These are phyloP conservation scores for Lunularia cruciata DNA, from an alignment of 225 moss, liverwort and hornwort species.

Conservation along the genomic window DNA sequence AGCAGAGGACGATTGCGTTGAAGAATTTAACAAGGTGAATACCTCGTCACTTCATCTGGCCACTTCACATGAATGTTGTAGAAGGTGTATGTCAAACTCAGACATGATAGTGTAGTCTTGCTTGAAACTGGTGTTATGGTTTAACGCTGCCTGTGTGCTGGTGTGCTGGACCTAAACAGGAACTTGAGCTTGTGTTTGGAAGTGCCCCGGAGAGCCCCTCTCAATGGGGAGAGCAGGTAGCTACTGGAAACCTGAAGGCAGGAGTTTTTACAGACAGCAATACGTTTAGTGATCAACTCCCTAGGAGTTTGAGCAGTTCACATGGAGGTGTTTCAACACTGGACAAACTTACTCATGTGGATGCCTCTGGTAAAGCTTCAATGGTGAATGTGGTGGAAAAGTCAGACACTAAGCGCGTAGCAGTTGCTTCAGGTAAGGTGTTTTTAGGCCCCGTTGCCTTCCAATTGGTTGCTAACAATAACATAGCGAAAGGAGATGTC, in stretches of 20 bases:
- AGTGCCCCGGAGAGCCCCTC: constrained; percentile 24
- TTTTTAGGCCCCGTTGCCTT: constrained; percentile 66
- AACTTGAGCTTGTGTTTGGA: constrained; percentile 44
- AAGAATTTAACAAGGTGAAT: constrained; percentile 42
- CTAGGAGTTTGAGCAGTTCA: background rate
- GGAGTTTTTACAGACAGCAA: background rate
- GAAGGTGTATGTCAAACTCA: background rate
- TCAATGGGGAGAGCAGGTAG: constrained; percentile 17
- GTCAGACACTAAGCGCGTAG: constrained; percentile 51
- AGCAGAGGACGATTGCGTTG: constrained; percentile 24
- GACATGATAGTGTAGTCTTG: background rate
- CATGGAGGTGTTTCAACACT: background rate
- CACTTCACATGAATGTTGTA: background rate
- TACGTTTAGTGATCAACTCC: background rate
- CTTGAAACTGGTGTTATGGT: constrained; percentile 7
- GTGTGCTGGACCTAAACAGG: constrained; percentile 18
- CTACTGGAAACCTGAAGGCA: constrained; percentile 3
- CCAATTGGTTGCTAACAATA: constrained; percentile 67
- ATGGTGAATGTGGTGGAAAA: constrained; percentile 82
- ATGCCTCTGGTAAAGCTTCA: constrained; percentile 67
- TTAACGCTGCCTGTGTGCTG: background rate
- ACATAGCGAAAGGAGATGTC: constrained; percentile 80
- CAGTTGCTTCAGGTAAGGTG: constrained; percentile 73
- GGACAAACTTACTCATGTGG: constrained; percentile 64
- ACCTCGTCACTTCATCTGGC: background rate